Percentiles rank a stretch among this genome's conserved stretches.
phyloP scores from a whole-genome alignment of 495 filamentous ascomycete genomes.

The Penicillium diatomitis region DNA sequence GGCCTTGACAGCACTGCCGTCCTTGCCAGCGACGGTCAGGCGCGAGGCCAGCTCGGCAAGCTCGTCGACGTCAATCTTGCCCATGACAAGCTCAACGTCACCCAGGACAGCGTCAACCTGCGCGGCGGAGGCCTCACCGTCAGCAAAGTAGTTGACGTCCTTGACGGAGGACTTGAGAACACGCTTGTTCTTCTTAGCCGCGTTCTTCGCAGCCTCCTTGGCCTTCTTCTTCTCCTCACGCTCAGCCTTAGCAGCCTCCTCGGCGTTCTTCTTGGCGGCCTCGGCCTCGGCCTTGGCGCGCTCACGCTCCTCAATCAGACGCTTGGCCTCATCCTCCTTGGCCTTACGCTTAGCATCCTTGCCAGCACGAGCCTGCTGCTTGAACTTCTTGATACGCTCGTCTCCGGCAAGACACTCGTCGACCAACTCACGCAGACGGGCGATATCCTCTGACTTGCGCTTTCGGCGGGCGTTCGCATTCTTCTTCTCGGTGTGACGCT shows the following conservation, averaged over 20 bases:
- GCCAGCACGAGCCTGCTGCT: slow-evolving; percentile 76
- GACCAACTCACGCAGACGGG: slow-evolving; percentile 77
- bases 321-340: slow-evolving; percentile 83
- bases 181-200: slow-evolving; percentile 99
- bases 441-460: slow-evolving; percentile 97
- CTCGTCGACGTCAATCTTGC: slow-evolving; percentile 84
- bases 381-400: slow-evolving; percentile 96
- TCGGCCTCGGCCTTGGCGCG: slow-evolving; percentile 71
- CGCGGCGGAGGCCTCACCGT: slow-evolving; percentile 56
- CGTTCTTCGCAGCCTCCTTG: slow-evolving; percentile 95
- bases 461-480: slow-evolving; percentile 95
- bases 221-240: slow-evolving; percentile 86
- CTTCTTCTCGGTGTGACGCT: slow-evolving; percentile 94
- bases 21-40: slow-evolving; percentile 51
- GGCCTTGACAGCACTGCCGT: slow-evolving; percentile 52
- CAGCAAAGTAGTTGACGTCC: slow-evolving; percentile 82
- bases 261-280: slow-evolving; percentile 66
- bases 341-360: slow-evolving; percentile 91
- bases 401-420: slow-evolving; percentile 75
- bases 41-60: slow-evolving; percentile 68
- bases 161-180: slow-evolving; percentile 85
- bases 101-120: slow-evolving; percentile 73
- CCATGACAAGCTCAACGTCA: slow-evolving; percentile 82
- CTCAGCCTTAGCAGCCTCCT: slow-evolving; percentile 74
- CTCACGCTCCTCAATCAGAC: slow-evolving; percentile 68